phyloP scores from a whole-genome alignment of 257 asterid genomes.

The Knoxia roxburghii region DNA sequence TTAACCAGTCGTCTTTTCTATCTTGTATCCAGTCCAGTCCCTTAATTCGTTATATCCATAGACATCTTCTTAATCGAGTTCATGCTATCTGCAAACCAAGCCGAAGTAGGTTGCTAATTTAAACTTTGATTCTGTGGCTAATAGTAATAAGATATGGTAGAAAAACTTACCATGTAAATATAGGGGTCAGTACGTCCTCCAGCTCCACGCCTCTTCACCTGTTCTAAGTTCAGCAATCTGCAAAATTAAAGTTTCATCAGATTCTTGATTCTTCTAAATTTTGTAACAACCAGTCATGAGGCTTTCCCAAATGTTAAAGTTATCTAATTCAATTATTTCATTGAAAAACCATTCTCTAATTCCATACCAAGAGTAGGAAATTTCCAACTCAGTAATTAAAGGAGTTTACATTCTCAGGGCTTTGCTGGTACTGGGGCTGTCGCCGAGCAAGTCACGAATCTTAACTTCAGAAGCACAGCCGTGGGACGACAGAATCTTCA shows the following conservation, averaged over 20 bases:
- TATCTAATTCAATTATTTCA: not conserved
- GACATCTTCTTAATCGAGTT: no score
- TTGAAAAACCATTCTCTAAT: not conserved
- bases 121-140: no score
- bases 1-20: no score
- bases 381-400: no score
- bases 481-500: constrained; percentile 48
- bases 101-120: no score
- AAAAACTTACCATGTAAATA: constrained; percentile 60
- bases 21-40: no score
- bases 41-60: no score
- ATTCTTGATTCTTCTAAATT: not conserved
- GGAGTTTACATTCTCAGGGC: constrained; percentile 71
- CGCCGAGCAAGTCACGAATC: constrained; percentile 85
- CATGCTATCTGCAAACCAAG: no score
- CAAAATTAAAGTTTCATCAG: constrained; percentile 9
- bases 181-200: constrained; percentile 89
- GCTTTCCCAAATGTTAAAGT: not conserved
- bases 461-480: constrained; percentile 78
- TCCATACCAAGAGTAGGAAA: no score
- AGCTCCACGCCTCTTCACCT: constrained; percentile 77
- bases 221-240: constrained; percentile 71
- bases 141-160: no score
- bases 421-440: constrained; percentile 98
- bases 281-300: no score